Evolutionary conservation across 2,329 filamentous ascomycete genomes (phyloP).

Genomic region (Pyricularia sp.): DNA sequence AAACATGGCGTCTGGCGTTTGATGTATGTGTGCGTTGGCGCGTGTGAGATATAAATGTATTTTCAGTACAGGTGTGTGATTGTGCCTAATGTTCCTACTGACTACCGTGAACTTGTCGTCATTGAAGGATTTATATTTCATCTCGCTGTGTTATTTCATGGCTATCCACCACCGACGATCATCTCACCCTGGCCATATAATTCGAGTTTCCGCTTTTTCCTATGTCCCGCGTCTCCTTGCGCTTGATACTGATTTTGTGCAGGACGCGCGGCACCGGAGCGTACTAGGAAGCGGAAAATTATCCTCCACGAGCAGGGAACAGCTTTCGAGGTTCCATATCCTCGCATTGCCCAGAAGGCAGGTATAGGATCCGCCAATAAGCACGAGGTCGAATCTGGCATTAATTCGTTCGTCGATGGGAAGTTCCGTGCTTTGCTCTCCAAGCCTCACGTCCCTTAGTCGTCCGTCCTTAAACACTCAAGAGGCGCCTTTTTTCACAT

Average conservation of each 20-base stretch:
- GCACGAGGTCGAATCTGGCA: neutral
- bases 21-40: neutral
- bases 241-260: neutral
- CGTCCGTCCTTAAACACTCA: neutral
- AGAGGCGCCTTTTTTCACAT: conserved; percentile 43
- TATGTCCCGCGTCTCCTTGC: neutral
- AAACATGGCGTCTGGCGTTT: neutral
- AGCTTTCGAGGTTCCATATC: neutral
- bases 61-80: neutral
- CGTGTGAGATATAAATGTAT: neutral
- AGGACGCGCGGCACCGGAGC: neutral
- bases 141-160: neutral
- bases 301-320: neutral
- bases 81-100: neutral
- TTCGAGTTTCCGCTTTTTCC: neutral
- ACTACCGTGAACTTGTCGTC: neutral
- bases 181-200: too few species aligned
- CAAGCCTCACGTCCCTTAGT: neutral
- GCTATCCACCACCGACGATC: neutral
- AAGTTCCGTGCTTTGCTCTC: neutral
- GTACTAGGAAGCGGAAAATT: neutral
- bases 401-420: neutral
- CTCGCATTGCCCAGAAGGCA: neutral
- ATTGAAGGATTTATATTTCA: neutral
- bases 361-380: neutral